Base-by-base conservation (phyloP, 2,329 filamentous ascomycete genomes). In the Chrysoporthe austroafricana region DNA sequence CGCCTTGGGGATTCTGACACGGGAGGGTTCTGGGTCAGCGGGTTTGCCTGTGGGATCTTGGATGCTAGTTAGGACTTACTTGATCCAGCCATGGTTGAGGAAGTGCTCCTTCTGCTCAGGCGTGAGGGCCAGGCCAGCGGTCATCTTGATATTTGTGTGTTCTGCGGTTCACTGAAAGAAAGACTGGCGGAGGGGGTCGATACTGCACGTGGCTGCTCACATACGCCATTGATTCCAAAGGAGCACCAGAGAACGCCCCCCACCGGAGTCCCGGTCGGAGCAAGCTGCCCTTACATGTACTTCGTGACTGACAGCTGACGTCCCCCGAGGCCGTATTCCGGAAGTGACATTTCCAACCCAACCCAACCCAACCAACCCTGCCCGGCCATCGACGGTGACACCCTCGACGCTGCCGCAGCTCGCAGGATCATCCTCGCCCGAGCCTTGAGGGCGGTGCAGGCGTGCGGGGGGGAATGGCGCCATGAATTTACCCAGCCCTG, bases 71-170 rank as follows among this genome's bases (percentile, higher is more conserved):
- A 34, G 5, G 36, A 44, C 71, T 60, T 72, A 77, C 76, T 77
- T 78, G 60, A 82, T 48, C 79, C 79, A 82, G 44, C 80, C 80
- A 65, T 79, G 76, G 43, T 73, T 66, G 9, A 80, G 72, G 69
- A 81, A 82, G 69, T 81, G 79, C 50, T 80, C 78, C 72, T 79
- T 81, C 62, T 82, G 76, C 43, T 77, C 78, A 1, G 77, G 74
- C 0, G 76, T 80, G 21, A 82, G 76, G 9, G 74, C 74, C 36
- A 73, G 63, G 36, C 64, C 60, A n/a, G 59, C 58, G 46, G 39
- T 32, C 66, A 70, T 70, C 13, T 36, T 70, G 57, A 21, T 18
- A n/a, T 34, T 11, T 32, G n/a, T n/a, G 18, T 16, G 52, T 61
- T 39, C 34, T 2, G 39, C n/a, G 16, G 6, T 32, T 13, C 21